phyloP scores from a whole-genome alignment of 441 rosid species.

The Metrosideros polymorpha region DNA sequence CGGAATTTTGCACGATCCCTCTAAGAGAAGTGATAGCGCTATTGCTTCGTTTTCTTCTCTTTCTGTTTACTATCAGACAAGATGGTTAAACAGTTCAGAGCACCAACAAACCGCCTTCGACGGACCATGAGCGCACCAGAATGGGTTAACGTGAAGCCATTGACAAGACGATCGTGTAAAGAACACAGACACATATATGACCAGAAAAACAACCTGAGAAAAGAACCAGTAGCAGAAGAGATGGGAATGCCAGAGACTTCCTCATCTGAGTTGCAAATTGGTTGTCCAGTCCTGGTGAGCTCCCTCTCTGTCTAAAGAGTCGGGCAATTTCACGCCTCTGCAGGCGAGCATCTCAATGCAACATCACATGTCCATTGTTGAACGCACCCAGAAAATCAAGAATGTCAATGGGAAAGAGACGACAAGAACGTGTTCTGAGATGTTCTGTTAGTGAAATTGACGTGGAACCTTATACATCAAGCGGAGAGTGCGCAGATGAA shows the following conservation, averaged over 20 bases:
- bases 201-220: constrained; percentile 22
- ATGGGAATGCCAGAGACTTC: constrained; percentile 9
- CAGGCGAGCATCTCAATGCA: not conserved
- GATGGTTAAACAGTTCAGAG: not conserved
- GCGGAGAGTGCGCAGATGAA: not conserved
- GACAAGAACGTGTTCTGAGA: not conserved
- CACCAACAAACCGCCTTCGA: not conserved
- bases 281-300: not conserved
- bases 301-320: not conserved
- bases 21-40: too few species aligned
- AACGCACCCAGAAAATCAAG: not conserved
- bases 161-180: not conserved
- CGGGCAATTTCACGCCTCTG: not conserved
- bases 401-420: not conserved
- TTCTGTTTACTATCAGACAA: too few species aligned
- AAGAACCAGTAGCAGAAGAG: constrained; percentile 12
- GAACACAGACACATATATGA: not conserved
- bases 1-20: not conserved
- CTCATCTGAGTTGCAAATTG: constrained; percentile 16
- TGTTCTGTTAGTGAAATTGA: not conserved
- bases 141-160: not conserved
- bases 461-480: not conserved
- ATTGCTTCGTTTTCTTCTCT: too few species aligned
- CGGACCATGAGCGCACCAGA: not conserved
- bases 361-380: not conserved